phyloP scores from a whole-genome alignment of 495 filamentous ascomycete genomes.

The Antarctomyces pellizariae region DNA sequence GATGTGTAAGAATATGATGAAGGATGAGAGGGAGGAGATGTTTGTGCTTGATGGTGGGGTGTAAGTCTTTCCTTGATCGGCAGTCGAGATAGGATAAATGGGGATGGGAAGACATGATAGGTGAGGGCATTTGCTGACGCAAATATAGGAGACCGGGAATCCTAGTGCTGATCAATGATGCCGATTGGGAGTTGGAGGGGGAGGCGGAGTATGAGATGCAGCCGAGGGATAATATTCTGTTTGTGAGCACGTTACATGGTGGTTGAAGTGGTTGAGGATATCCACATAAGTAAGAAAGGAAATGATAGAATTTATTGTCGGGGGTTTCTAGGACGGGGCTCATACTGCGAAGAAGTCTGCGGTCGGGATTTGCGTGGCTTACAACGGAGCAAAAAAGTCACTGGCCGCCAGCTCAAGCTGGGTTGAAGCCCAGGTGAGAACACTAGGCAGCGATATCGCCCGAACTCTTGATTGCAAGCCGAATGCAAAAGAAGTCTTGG shows the following conservation, averaged over 20 bases:
- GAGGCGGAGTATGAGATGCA: slow-evolving; percentile 75
- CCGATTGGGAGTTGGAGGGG: slow-evolving; percentile 94
- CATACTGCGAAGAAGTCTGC: no score
- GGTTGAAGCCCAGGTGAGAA: no score
- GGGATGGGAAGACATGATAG: slow-evolving; percentile 1
- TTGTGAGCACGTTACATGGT: slow-evolving; percentile 94
- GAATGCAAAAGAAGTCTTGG: no score
- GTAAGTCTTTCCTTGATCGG: slow-evolving; percentile 29
- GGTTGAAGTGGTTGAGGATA: slow-evolving; percentile 36
- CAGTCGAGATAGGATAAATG: slow-evolving; percentile 1
- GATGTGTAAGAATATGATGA: slow-evolving; percentile 69
- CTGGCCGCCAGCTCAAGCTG: no score
- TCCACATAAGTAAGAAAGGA: no score
- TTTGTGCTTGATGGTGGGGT: slow-evolving; percentile 76
- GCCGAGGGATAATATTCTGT: slow-evolving; percentile 65
- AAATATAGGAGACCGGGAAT: slow-evolving; percentile 70
- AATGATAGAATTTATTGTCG: no score
- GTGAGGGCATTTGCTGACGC: slow-evolving; percentile 1
- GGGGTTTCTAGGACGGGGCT: no score
- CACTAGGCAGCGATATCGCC: no score
- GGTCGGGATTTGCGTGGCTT: no score
- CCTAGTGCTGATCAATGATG: slow-evolving; percentile 89
- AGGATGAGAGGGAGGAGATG: slow-evolving; percentile 62
- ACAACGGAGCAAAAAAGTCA: no score
- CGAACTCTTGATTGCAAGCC: no score